These are phyloP conservation scores for Mimosa pudica DNA, from an alignment of 306 rosid species.

Conservation along the genomic window DNA sequence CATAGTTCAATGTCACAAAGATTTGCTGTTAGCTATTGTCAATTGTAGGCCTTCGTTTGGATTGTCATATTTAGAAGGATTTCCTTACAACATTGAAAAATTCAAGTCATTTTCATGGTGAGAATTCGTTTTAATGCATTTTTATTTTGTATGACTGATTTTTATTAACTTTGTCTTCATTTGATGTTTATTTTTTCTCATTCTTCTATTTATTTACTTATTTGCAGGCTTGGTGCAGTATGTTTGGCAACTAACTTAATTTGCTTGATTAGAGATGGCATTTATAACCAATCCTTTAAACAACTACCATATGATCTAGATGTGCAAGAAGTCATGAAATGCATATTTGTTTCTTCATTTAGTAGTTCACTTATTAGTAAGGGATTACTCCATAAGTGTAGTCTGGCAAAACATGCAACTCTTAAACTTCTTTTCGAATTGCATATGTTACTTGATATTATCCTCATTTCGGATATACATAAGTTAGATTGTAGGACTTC, in stretches of 20 bases:
- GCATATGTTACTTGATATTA: slow-evolving; percentile 64
- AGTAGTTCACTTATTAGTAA: slow-evolving; percentile 65
- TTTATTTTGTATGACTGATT: background rate
- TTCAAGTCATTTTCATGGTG: slow-evolving; percentile 68
- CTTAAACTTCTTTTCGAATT: slow-evolving; percentile 80
- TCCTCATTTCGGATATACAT: slow-evolving; percentile 29
- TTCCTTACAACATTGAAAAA: slow-evolving; percentile 81
- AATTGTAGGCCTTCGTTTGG: slow-evolving; percentile 61
- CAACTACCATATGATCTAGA: slow-evolving; percentile 39
- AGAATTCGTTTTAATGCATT: slow-evolving; percentile 38
- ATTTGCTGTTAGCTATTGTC: slow-evolving; percentile 79
- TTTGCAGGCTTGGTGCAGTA: slow-evolving; percentile 70
- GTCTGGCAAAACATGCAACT: slow-evolving; percentile 77
- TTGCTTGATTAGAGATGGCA: slow-evolving; percentile 52
- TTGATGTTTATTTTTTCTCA: background rate
- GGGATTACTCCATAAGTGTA: slow-evolving; percentile 74
- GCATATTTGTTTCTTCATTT: slow-evolving; percentile 77
- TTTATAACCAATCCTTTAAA: slow-evolving; percentile 46
- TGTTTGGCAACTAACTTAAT: slow-evolving; percentile 72
- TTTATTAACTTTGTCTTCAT: slow-evolving; percentile 17
- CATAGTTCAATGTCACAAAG: slow-evolving; percentile 58
- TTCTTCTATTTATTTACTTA: slow-evolving; percentile 31
- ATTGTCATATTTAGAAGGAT: slow-evolving; percentile 78
- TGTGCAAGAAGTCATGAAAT: slow-evolving; percentile 56
- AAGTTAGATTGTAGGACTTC: slow-evolving; percentile 43